Base-by-base conservation (phyloP, 1,284 basidiomycete genomes). In the Naganishia albida region DNA sequence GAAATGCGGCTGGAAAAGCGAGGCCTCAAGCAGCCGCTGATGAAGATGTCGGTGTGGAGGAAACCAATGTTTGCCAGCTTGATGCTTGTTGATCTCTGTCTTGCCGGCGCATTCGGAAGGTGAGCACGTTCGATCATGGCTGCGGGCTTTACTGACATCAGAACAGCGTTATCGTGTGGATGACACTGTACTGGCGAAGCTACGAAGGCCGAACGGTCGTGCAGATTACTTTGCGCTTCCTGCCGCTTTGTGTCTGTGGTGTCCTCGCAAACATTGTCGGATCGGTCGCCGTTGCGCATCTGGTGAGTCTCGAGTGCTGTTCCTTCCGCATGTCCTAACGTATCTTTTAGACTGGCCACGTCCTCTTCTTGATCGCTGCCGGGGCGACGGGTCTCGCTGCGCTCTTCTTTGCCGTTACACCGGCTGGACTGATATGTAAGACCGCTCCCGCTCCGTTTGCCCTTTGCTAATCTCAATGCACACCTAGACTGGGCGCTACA, bases 181-280 rank as follows among this genome's bases (percentile, higher is more conserved):
- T 56, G 54, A 56, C 54, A 26, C 42, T 56, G 25, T 56, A 43
- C 54, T 56, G 54, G 54, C 54, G 54, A 26, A 56, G 54, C 42
- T 56, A 56, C 40, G 54, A 56, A 25, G 54, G 25, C 25, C 40
- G 54, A 18, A 56, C 40, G 25, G 54, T 56, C 40, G 42, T 56
- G 7, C 40, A 56, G 54, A 56, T 56, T 23, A 56, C 54, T 13
- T 43, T 56, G 18, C 54, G 54, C 39, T 56, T 56, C 26, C 39
- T 56, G 28, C 54, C 54, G 43, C 54, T 56, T 28, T 56, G 54
- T 28, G 54, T 56, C 16, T 44, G 40, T 18, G 54, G 54, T 30
- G 54, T 56, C 7, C 12, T 56, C 25, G 54, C 54, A n/a, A 56
- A 56, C 26, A 56, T 56, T 15, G 26, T 44, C 6, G 54, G 54